Evolutionary conservation across 306 rosid genomes (phyloP), one percentile per base, ranked within the genome.

Genomic region (Malus sylvestris): DNA sequence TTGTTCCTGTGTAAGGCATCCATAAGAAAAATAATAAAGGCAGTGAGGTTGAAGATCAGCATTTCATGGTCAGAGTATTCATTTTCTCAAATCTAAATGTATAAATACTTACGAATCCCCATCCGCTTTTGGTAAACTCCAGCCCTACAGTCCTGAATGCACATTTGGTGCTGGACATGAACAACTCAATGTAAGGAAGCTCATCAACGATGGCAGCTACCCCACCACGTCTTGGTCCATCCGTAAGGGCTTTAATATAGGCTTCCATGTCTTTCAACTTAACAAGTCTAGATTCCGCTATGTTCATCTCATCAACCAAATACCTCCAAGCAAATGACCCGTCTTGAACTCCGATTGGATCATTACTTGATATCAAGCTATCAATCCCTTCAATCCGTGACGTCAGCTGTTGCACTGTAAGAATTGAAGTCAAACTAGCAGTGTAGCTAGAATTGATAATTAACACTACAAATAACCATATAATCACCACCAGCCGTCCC

Each of bases 341-440:
- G 4, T 88, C 96, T 75, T 89, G 96, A 73, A 93, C n/a, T 83
- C 97, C 98, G 18, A 93, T 91, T 20, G 78, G 89, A 59, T 85
- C 89, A 62, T 70, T 88, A 67, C 92, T 81, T 8, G 96, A 75
- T 59, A 84, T 78, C 85, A 93, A 86, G 85, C 84, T 84, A 75
- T 91, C 96, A 19, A 93, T 84, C 77, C 98, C 97, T 84, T 79
- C 93, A 32, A 93, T 88, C 25, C 88, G 85, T 14, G 97, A 80
- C 5, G 97, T 72, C 23, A 93, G 85, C 83, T 89, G 90, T 76
- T 86, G 89, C 78, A 89, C 91, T 1, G 96, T 91, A 75, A 91
- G 96, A 88, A 91, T 93, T 11, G 97, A 93, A 18, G 98, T 93
- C 90, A 93, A 86, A 85, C 96, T 91, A 83, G 98, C 97, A 10